These are phyloP conservation scores for Botryotinia calthae DNA, from an alignment of 2,329 filamentous ascomycete species.

Conservation along the genomic window DNA sequence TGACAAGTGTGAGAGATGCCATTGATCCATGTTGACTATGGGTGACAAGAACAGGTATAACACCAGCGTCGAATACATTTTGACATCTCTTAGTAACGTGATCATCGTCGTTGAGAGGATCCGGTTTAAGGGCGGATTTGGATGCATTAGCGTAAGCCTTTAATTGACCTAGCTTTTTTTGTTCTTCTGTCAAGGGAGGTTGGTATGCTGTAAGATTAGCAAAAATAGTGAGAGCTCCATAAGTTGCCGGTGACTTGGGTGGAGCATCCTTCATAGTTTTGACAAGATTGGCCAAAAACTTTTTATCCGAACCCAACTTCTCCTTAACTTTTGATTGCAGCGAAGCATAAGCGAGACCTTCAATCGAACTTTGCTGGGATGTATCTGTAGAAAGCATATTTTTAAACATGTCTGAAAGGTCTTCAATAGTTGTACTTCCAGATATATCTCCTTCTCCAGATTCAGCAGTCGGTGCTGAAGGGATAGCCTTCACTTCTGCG, in stretches of 20 bases:
- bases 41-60: conserved; percentile 73
- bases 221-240: conserved; percentile 83
- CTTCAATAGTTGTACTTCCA: conserved; percentile 61
- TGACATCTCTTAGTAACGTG: conserved; percentile 75
- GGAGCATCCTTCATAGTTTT: conserved; percentile 57
- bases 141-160: conserved; percentile 91
- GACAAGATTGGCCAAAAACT: conserved; percentile 69
- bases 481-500: conserved; percentile 39
- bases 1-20: conserved; percentile 68
- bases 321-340: conserved; percentile 85
- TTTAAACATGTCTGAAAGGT: conserved; percentile 62
- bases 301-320: conserved; percentile 64
- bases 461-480: conserved; percentile 32
- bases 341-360: conserved; percentile 89
- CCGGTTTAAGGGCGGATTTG: conserved; percentile 59
- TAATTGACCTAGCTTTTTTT: conserved; percentile 86
- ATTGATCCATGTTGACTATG: conserved; percentile 71
- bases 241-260: conserved; percentile 69
- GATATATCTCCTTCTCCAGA: conserved; percentile 44
- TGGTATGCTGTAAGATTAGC: conserved; percentile 80
- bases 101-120: conserved; percentile 72
- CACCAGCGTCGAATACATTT: conserved; percentile 72
- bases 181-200: conserved; percentile 78
- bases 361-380: conserved; percentile 69
- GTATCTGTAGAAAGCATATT: conserved; percentile 63